Base-by-base conservation (phyloP, 768 basidiomycete species). In the Dacryopinax spathularia region DNA sequence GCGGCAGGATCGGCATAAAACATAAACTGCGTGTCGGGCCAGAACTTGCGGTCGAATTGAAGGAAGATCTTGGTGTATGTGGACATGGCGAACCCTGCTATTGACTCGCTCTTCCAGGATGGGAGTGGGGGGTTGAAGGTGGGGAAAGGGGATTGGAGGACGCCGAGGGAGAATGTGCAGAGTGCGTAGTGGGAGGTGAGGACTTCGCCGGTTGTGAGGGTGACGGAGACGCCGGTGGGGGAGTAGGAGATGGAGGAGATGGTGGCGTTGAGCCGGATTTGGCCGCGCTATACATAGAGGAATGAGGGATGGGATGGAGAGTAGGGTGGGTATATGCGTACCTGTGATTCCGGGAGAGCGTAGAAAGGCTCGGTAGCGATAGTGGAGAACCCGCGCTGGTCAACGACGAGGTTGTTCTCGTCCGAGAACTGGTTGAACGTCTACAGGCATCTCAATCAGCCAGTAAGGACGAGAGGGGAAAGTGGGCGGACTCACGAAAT, bases 41-140 rank as follows among this genome's bases (percentile, higher is more conserved):
- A 86, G 70, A 87, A 87, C 33, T 82, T 83, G 63, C 79, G 69
- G 0, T 80, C 75, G 68, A 86, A 87, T 65, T 83, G 79, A 56
- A 86, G 68, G 72, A 85, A 86, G 29, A 87, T 84, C 71, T 86
- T 86, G 1, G 85, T 84, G 65, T 84, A 87, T 0, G 79, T 84
- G 2, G 75, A 77, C 85, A 87, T 86, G 12, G 76, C 75, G 72
- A 85, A 81, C 63, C 79, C 80, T 31, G 81, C 78, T 36, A 86
- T 80, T 3, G 84, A 84, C 63, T 86, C 84, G n/a, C 75, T 63
- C 69, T 86, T 87, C 76, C 79, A 87, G 6, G 67, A 74, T 7
- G 84, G 86, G n/a, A 86, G 69, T 6, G 72, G 27, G 1, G 86
- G 86, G 37, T 77, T 69, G 66, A 85, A 87, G 1, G 60, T 64